These are phyloP conservation scores for Xylaria sp. DNA, from an alignment of 2,329 filamentous ascomycete species.

Conservation along the genomic window DNA sequence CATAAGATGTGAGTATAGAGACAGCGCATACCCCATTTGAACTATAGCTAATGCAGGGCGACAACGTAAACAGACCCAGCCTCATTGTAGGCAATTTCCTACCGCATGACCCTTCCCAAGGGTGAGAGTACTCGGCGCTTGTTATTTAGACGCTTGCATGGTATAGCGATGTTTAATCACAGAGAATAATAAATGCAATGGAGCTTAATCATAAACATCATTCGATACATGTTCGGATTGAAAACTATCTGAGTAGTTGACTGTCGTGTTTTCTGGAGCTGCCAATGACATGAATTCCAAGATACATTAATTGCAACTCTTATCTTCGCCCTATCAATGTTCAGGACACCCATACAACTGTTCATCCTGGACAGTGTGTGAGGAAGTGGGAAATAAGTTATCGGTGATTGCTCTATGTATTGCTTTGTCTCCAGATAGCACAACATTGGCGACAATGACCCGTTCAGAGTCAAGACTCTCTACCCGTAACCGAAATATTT, in stretches of 20 bases:
- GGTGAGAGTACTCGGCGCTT: slow-evolving; percentile 42
- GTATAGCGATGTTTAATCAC: slow-evolving; percentile 11
- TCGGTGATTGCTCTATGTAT: background rate
- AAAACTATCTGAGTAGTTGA: background rate
- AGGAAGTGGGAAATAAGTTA: background rate
- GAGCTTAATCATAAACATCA: slow-evolving; percentile 11
- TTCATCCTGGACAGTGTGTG: background rate
- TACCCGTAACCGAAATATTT: background rate
- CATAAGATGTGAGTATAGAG: slow-evolving; percentile 84
- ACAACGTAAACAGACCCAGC: slow-evolving; percentile 72
- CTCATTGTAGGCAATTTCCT: slow-evolving; percentile 97
- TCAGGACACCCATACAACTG: background rate
- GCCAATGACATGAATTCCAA: background rate
- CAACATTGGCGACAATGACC: background rate
- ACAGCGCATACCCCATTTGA: background rate
- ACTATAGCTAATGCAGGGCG: slow-evolving; percentile 49
- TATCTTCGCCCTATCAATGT: background rate
- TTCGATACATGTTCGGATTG: background rate
- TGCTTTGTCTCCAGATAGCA: background rate
- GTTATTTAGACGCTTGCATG: slow-evolving; percentile 7
- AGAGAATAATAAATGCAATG: background rate
- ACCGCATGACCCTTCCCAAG: slow-evolving; percentile 76
- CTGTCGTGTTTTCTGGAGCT: slow-evolving; percentile 3
- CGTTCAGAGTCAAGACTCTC: background rate
- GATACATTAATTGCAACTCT: slow-evolving; percentile 4